phyloP scores from a whole-genome alignment of 192 early-diverging fungal species.

The Phycomyces nitens region DNA sequence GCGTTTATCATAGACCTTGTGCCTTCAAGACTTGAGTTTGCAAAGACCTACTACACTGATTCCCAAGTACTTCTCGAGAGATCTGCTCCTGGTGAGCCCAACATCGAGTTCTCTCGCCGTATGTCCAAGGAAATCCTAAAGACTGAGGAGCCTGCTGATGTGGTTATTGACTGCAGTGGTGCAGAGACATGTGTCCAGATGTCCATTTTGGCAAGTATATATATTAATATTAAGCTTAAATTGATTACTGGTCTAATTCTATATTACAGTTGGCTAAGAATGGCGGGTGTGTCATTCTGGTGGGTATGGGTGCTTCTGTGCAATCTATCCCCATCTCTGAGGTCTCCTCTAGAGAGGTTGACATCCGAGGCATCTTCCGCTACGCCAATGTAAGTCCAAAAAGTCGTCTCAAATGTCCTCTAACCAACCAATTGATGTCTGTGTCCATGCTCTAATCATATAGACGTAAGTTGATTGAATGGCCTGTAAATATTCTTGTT shows the following conservation, averaged over 20 bases:
- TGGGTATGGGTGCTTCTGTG: constrained; percentile 40
- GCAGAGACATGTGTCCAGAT: constrained; percentile 43
- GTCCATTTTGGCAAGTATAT: constrained; percentile 33
- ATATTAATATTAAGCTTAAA: neutral
- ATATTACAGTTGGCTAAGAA: constrained; percentile 28
- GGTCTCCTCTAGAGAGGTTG: constrained; percentile 34
- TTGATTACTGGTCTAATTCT: neutral
- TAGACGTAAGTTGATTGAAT: constrained; percentile 9
- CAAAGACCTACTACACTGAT: constrained; percentile 38
- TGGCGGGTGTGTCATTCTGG: constrained; percentile 37
- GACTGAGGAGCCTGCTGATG: constrained; percentile 30
- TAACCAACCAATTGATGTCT: neutral
- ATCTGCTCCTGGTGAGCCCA: constrained; percentile 23
- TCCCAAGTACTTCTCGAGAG: constrained; percentile 17
- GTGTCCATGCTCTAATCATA: neutral
- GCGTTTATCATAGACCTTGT: constrained; percentile 21
- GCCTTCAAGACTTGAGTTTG: constrained; percentile 34
- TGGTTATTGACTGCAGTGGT: constrained; percentile 40
- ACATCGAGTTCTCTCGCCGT: constrained; percentile 32
- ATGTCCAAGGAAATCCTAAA: constrained; percentile 14
- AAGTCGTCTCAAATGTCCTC: neutral
- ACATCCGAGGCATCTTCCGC: constrained; percentile 38
- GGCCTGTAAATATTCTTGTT: neutral
- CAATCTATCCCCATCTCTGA: constrained; percentile 35
- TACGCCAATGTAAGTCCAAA: constrained; percentile 37